A percentile compares a stretch with the other conserved stretches of the same genome.
Evolutionary conservation across 2,329 filamentous ascomycete species (phyloP).

Genomic region (Cladosporium sp.): DNA sequence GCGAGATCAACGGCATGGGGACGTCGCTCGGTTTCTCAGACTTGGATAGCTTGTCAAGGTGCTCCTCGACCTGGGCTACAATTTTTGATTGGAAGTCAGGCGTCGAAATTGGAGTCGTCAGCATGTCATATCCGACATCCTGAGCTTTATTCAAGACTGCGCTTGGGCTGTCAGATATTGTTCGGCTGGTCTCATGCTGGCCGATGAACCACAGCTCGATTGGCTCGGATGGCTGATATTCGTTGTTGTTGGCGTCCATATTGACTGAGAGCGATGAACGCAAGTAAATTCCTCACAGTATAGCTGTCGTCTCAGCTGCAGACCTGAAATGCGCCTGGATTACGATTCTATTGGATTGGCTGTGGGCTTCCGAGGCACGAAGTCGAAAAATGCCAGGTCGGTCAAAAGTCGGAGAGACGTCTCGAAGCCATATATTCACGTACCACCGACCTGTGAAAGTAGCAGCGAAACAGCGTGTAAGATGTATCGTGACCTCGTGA

Average conservation of each 20-base stretch:
- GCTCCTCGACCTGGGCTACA: conserved; percentile 55
- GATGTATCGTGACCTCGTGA: too few relatives aligned
- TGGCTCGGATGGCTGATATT: conserved; percentile 1
- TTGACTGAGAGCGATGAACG: not conserved
- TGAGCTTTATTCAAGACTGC: conserved; percentile 64
- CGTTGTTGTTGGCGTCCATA: not conserved
- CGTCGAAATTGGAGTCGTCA: conserved; percentile 75
- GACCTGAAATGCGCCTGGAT: not conserved
- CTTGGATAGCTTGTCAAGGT: conserved; percentile 46
- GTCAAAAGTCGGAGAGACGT: not conserved
- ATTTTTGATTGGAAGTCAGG: conserved; percentile 66
- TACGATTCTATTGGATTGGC: not conserved
- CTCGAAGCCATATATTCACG: too few relatives aligned
- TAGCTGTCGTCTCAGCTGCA: not conserved
- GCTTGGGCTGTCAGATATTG: conserved; percentile 53
- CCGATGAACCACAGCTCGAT: conserved; percentile 60
- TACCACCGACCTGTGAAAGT: too few relatives aligned
- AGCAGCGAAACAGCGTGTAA: too few relatives aligned
- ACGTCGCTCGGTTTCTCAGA: conserved; percentile 35
- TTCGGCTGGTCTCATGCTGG: conserved; percentile 65
- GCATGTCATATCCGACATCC: conserved; percentile 63
- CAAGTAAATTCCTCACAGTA: not conserved
- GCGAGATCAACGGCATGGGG: conserved; percentile 47
- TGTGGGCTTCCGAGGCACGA: not conserved
- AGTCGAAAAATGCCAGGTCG: not conserved